Base-by-base conservation (phyloP, 164 flowering plant genomes). In the Brasenia schreberi region DNA sequence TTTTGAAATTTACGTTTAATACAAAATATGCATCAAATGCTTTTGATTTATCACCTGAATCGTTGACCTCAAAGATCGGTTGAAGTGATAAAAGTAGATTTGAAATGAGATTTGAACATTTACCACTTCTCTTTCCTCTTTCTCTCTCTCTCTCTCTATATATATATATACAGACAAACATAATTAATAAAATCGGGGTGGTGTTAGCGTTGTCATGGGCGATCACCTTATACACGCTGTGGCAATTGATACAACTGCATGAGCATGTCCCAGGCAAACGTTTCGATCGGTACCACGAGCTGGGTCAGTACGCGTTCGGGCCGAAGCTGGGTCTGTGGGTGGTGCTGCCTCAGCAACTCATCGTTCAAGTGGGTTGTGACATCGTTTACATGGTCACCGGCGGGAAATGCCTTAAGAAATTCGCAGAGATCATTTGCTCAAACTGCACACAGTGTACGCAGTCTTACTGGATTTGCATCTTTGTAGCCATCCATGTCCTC, bases 331-430 rank as follows among this genome's bases (percentile, higher is more conserved):
- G 97, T 39, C 80, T 88, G 11, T 91, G 93, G 96, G 79, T 91
- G 6, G 97, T 91, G 59, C 84, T 91, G 0, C 97, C 97, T 1
- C 97, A 88, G 72, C 96, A 91, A 69, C 78, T 91, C 14, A 89
- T 91, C 9, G 96, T 91, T 2, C 90, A 87, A 75, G 86, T 91
- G 27, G 96, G 96, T 43, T 87, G 88, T 52, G 79, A 91, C 68
- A 86, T 91, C 11, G 97, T 91, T 59, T 91, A 91, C 80, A 89
- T 91, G 89, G 97, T 89, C 58, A 91, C 93, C 2, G 96, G 97
- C 14, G 97, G 96, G 5, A 86, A 87, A 72, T 91, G 92, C 62
- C 80, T 91, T 18, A 79, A 84, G 80, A 83, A 87, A 68, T 91
- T 91, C 79, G 66, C 85, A 81, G 93, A 91, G 77, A 81, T 83